Percentiles rank a stretch among this genome's conserved stretches.
phyloP scores from a whole-genome alignment of 345 rosid genomes.

The Salix caprea region DNA sequence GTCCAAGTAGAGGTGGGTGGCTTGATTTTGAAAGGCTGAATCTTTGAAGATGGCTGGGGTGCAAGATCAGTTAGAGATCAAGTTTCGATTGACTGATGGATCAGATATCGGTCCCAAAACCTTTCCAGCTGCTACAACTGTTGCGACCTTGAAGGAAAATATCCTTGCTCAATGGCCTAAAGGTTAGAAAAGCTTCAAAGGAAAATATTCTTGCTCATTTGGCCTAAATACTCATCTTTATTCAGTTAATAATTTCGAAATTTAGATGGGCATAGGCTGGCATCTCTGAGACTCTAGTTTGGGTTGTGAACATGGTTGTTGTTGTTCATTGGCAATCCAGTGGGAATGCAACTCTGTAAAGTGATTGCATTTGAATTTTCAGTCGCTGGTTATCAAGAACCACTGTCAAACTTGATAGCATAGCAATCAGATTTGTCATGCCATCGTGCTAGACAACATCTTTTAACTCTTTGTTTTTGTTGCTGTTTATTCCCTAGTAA shows the following conservation, averaged over 20 bases:
- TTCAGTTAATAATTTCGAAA: background rate
- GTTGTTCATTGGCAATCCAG: background rate
- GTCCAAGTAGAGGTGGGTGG: constrained; percentile 15
- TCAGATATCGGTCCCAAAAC: constrained; percentile 90
- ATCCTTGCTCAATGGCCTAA: constrained; percentile 93
- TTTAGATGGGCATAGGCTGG: background rate
- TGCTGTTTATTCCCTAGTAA: background rate
- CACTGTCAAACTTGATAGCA: background rate
- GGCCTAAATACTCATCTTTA: constrained; percentile 53
- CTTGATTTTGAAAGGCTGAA: constrained; percentile 15
- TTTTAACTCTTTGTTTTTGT: background rate
- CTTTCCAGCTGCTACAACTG: constrained; percentile 81
- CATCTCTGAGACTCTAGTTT: background rate
- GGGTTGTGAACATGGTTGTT: background rate
- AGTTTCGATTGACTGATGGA: constrained; percentile 86
- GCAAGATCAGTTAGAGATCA: constrained; percentile 83
- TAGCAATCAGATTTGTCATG: background rate
- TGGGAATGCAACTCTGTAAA: background rate
- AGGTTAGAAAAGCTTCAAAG: constrained; percentile 44
- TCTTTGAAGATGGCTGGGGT: constrained; percentile 60
- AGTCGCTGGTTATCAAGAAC: background rate
- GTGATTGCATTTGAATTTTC: background rate
- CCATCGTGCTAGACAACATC: background rate
- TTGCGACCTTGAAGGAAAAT: constrained; percentile 83
- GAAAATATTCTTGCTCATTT: constrained; percentile 78